Percentiles rank a stretch among this genome's conserved stretches.
phyloP scores from a whole-genome alignment of 2,329 filamentous ascomycete species.

The Fusarium sp. region DNA sequence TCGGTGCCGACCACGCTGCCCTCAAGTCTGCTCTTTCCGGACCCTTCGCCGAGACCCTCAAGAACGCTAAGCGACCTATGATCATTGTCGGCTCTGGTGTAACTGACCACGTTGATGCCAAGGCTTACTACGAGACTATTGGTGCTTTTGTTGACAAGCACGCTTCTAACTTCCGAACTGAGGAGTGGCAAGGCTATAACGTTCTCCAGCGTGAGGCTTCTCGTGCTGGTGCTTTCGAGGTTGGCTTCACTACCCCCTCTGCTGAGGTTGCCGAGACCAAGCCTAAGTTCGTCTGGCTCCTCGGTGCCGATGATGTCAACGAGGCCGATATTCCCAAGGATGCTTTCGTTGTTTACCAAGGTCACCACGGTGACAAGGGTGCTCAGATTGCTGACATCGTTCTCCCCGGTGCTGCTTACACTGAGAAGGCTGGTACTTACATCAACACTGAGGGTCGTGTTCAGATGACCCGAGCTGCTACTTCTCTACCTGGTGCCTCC shows the following conservation, averaged over 20 bases:
- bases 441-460: slow-evolving; percentile 98
- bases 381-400: slow-evolving; percentile 94
- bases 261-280: slow-evolving; percentile 83
- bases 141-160: slow-evolving; percentile 95
- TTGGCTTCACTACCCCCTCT: slow-evolving; percentile 92
- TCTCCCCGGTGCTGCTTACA: slow-evolving; percentile 94
- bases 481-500: slow-evolving; percentile 87
- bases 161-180: slow-evolving; percentile 84
- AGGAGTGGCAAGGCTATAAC: slow-evolving; percentile 98
- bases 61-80: slow-evolving; percentile 90
- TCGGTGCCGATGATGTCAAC: slow-evolving; percentile 92
- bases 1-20: slow-evolving; percentile 81
- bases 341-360: slow-evolving; percentile 97
- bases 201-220: slow-evolving; percentile 94
- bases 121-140: slow-evolving; percentile 92
- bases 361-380: slow-evolving; percentile 94
- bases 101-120: slow-evolving; percentile 90
- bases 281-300: slow-evolving; percentile 96
- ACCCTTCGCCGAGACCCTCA: slow-evolving; percentile 91
- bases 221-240: slow-evolving; percentile 91
- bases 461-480: slow-evolving; percentile 92
- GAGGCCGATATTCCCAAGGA: slow-evolving; percentile 92
- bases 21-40: slow-evolving; percentile 89
- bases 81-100: slow-evolving; percentile 95
- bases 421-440: slow-evolving; percentile 95